A percentile compares a stretch with the other conserved stretches of the same genome.
phyloP scores from a whole-genome alignment of 257 asterid species.

The Plectranthus barbatus region DNA sequence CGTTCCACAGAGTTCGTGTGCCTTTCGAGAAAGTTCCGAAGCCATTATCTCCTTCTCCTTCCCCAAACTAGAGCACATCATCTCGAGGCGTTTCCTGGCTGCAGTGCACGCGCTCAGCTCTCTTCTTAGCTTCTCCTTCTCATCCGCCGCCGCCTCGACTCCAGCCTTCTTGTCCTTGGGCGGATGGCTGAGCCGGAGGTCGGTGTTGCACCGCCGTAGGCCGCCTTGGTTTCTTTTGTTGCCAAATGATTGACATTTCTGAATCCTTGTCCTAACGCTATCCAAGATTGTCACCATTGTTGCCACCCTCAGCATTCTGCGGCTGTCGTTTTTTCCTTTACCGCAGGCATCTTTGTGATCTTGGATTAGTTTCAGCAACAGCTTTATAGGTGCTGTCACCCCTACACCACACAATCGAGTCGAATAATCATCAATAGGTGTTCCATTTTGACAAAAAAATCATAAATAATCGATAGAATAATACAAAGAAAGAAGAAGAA shows the following conservation, averaged over 20 bases:
- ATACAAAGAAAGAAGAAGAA: too few species aligned
- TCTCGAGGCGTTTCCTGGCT: constrained; percentile 54
- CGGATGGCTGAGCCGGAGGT: constrained; percentile 16
- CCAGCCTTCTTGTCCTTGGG: constrained; percentile 23
- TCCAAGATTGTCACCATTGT: constrained; percentile 80
- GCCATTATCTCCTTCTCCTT: constrained; percentile 76
- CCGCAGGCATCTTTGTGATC: constrained; percentile 65
- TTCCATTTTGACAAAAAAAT: background rate
- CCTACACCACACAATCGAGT: constrained; percentile 42
- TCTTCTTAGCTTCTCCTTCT: constrained; percentile 43
- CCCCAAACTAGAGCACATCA: constrained; percentile 62
- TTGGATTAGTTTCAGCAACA: constrained; percentile 57
- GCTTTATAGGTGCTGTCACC: constrained; percentile 56
- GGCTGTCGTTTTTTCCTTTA: constrained; percentile 40
- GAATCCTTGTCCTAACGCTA: constrained; percentile 44
- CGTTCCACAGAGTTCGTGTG: constrained; percentile 41
- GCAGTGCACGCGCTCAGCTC: constrained; percentile 45
- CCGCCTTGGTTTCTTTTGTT: constrained; percentile 8
- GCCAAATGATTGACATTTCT: constrained; percentile 60
- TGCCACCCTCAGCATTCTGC: constrained; percentile 81
- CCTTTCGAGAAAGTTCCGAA: constrained; percentile 44
- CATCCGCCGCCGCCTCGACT: constrained; percentile 20
- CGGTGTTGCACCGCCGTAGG: constrained; percentile 35
- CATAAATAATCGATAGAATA: too few species aligned
- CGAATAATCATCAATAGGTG: background rate